phyloP scores from a whole-genome alignment of 2,329 filamentous ascomycete species.

The Pezizomycotina sp. region DNA sequence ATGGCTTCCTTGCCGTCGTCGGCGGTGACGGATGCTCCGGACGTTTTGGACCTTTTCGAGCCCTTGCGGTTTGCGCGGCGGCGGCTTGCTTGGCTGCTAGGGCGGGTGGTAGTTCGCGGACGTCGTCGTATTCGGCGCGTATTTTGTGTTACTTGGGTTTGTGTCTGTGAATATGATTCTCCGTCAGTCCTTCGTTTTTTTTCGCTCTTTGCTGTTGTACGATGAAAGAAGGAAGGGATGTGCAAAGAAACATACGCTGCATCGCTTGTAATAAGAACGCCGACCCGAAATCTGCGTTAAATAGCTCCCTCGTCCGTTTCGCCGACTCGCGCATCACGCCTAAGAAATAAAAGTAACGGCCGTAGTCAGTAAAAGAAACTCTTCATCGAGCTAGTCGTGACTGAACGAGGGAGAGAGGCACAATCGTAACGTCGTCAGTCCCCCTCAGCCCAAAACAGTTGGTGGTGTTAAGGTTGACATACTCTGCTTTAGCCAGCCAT shows the following conservation, averaged over 20 bases:
- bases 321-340: conserved; percentile 34
- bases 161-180: conserved; percentile 31
- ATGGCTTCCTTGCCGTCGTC: conserved; percentile 36
- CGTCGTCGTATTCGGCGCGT: conserved; percentile 58
- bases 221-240: conserved; percentile 3
- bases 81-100: conserved; percentile 65
- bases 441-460: too few species aligned
- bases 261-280: conserved; percentile 21
- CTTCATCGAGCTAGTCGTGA: too few species aligned
- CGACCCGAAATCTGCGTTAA: conserved; percentile 37
- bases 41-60: conserved; percentile 34
- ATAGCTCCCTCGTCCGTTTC: conserved; percentile 40
- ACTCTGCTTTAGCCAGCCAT: too few species aligned
- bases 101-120: conserved; percentile 58
- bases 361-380: too few species aligned
- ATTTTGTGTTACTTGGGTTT: conserved; percentile 40
- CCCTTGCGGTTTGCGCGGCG: conserved; percentile 34
- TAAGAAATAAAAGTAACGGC: too few species aligned
- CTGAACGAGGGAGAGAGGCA: too few species aligned
- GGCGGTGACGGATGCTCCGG: conserved; percentile 23
- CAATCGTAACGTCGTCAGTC: too few species aligned
- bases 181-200: conserved; percentile 7
- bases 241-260: conserved; percentile 3
- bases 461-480: too few species aligned
- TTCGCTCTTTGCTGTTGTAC: conserved; percentile 5